Evolutionary conservation across 768 basidiomycete genomes (phyloP), one percentile per base, ranked within the genome.

Genomic region (Panaeolus papilionaceus): DNA sequence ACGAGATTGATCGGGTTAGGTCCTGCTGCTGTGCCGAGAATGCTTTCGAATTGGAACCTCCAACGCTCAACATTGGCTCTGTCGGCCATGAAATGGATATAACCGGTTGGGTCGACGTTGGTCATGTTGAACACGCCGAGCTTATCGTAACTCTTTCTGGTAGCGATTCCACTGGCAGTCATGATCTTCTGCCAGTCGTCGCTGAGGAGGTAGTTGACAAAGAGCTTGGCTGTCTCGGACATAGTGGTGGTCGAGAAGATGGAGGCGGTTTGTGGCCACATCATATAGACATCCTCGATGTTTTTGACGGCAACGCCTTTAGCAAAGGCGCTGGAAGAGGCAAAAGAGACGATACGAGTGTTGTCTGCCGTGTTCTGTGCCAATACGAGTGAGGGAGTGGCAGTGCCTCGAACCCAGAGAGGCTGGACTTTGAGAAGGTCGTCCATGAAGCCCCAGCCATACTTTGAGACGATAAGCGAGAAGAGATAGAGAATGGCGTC

Each of bases 401-500:
- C 74, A 1, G 73, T 74, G 11, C 75, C 75, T 44, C 75, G 67
- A 9, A 72, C 70, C 72, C 71, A 76, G 2, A 62, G 63, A 39
- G 71, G 69, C 37, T 73, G 68, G 63, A 74, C 73, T 18, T 44
- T 69, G 40, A 49, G 62, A 63, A 74, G 71, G 26, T 64, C 64
- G 38, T 69, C 28, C 66, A 73, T 63, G 63, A 68, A 70, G 23
- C 64, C 58, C 70, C 71, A 74, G 10, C 75, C 74, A 66, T 76
- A 72, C 58, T 72, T 70, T 12, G 68, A 38, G 62, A 69, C 65
- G 68, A 76, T 74, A 44, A 58, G 44, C 4, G 68, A 71, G 66
- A 72, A 76, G 61, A 76, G 70, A 58, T 70, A 76, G 51, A 76
- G 71, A 33, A 76, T 70, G 4, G 75, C 74, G 65, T 76, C 75